Evolutionary conservation across 139 green algal genomes (phyloP).

Genomic region (Gonium pectorale): DNA sequence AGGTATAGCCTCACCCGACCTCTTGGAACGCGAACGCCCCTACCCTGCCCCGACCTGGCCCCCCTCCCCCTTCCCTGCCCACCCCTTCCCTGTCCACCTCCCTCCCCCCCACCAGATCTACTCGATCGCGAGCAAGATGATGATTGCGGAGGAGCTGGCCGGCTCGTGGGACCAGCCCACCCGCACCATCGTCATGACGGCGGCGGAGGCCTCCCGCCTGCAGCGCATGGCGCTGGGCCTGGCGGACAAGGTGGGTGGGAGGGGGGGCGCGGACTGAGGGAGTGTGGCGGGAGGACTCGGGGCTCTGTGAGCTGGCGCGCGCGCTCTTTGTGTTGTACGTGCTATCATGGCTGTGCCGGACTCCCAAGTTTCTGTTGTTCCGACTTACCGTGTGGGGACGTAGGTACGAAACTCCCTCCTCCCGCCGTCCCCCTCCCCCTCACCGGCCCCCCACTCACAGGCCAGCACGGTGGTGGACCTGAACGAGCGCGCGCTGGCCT

Average conservation of each 20-base stretch:
- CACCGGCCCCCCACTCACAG: background rate
- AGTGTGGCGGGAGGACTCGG: background rate
- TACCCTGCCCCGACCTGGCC: background rate
- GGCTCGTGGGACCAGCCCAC: slow-evolving; percentile 96
- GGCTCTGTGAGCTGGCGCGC: too few relatives aligned
- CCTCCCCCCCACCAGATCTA: slow-evolving; percentile 19
- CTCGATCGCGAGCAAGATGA: slow-evolving; percentile 89
- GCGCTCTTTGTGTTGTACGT: too few relatives aligned
- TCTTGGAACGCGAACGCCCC: too few relatives aligned
- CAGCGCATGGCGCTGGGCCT: slow-evolving; percentile 85
- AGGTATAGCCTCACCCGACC: too few relatives aligned
- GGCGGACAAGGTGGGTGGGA: slow-evolving; percentile 74
- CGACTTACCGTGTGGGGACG: too few relatives aligned
- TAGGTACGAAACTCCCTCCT: too few relatives aligned
- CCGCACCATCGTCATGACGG: slow-evolving; percentile 93
- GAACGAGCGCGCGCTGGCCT: slow-evolving; percentile 92
- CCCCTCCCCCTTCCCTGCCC: background rate
- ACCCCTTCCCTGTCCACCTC: background rate
- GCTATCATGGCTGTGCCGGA: too few relatives aligned
- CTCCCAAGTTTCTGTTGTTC: too few relatives aligned
- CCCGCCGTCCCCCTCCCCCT: background rate
- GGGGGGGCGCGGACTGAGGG: background rate
- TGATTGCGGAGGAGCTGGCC: slow-evolving; percentile 91
- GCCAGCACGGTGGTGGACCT: slow-evolving; percentile 89
- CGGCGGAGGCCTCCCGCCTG: slow-evolving; percentile 81